Evolutionary conservation across 2,329 filamentous ascomycete genomes (phyloP), one percentile per base, ranked within the genome.

Genomic region (Helotiales sp.): DNA sequence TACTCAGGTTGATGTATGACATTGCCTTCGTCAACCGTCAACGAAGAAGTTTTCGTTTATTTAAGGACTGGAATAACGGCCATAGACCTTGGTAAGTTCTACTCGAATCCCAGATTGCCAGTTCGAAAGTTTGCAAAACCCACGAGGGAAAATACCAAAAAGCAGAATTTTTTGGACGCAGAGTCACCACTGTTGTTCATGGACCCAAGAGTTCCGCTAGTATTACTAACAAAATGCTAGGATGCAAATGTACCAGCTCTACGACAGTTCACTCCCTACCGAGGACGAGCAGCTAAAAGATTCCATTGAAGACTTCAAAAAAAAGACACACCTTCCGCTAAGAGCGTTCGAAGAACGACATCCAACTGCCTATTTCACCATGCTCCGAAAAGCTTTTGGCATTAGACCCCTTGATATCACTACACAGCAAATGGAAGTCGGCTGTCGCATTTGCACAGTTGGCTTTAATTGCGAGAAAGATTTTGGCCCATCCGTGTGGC

Each of bases 1-100:
- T 48, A 5, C 12, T 5, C 6, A 48, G 19, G 17, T 12, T 30
- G 7, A 3, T 48, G 10, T 13, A 31, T 1, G 48, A 53, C 48
- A 54, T 62, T 19, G n/a, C 44, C 15, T 31, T 59, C 5, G 48
- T 60, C 3, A 64, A 63, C 49, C 49, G 56, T 12, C 59, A 61
- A 12, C 55, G 61, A 24, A 55, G 58, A 6, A 59, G 58, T 15
- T 57, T 42, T 27, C 53, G 63, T 31, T 36, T 65, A 13, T 30
- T 64, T 22, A 57, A 46, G 36, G 59, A 65, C 34, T 65, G 59
- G 59, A 13, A 10, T 12, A 24, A 25, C 1, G 59, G 61, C 7
- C 48, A 50, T 19, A 44, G 61, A 38, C 63, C 63, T 8, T 63
- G 63, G 60, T 64, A 53, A 55, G 47, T 38, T 25, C 24, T 44